phyloP scores from a whole-genome alignment of 148 eudicot genomes.

The Rhododendron molle region DNA sequence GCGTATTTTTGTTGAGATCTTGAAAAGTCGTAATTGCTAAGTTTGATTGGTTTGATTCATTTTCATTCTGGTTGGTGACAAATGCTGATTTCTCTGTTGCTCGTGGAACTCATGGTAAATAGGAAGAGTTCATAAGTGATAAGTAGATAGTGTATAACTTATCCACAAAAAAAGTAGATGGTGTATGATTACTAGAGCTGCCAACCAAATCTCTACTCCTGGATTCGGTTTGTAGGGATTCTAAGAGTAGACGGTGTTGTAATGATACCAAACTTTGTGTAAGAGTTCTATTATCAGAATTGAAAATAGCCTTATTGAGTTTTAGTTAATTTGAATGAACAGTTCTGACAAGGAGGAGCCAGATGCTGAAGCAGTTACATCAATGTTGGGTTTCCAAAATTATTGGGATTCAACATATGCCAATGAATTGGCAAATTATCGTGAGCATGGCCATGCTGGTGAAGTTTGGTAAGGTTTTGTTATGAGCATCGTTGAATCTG shows the following conservation, averaged over 20 bases:
- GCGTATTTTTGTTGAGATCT: background rate
- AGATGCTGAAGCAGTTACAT: slow-evolving; percentile 66
- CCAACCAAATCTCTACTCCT: background rate
- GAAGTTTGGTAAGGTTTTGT: slow-evolving; percentile 79
- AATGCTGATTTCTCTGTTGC: slow-evolving; percentile 1
- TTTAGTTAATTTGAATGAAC: slow-evolving; percentile 12
- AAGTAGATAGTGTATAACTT: background rate
- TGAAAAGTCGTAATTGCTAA: background rate
- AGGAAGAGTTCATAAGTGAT: background rate
- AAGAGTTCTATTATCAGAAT: background rate
- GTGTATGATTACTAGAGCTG: background rate
- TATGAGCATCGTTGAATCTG: background rate
- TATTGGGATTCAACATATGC: slow-evolving; percentile 92
- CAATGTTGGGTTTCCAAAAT: slow-evolving; percentile 97
- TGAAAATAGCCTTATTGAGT: background rate
- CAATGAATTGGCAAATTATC: slow-evolving; percentile 81
- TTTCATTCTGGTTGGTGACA: background rate
- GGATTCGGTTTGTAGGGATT: background rate
- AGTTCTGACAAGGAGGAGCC: slow-evolving; percentile 96
- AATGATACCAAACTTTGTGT: background rate
- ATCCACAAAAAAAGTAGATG: background rate
- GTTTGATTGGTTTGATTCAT: background rate
- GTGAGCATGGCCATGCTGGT: slow-evolving; percentile 95
- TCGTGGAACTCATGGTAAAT: background rate
- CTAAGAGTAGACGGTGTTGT: background rate